Evolutionary conservation across 2,329 filamentous ascomycete species (phyloP), one percentile per base, ranked within the genome.

Genomic region (Dothidotthia symphoricarpi): DNA sequence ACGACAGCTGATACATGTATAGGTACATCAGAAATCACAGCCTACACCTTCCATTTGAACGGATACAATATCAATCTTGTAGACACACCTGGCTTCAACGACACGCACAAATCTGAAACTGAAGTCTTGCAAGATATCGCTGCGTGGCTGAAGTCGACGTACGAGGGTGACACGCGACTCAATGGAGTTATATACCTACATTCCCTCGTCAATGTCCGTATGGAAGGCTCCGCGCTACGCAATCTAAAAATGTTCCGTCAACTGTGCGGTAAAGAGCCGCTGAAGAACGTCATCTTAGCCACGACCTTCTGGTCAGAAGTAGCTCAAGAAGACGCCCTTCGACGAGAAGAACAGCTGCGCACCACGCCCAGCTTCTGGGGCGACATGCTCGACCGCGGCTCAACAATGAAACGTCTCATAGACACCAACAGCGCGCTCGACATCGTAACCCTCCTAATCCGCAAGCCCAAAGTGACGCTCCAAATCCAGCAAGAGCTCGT

Each of bases 71-170:
- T 34, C 9, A 34, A 26, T 16, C 42, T 10, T 22, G 61, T 62
- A 36, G 72, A 75, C 45, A 75, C 71, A 0, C 72, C 72, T 0
- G 72, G 72, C 1, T 75, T 75, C 44, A 64, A 71, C 25, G 71
- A 75, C 37, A 73, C 70, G 1, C 48, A 61, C 25, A 52, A 65
- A 12, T 64, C 60, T 5, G 72, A 75, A 34, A 61, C 64, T 9
- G 69, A 74, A 26, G 62, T 74, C 1, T 61, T 75, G 2, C 36
- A 58, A 17, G 51, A 66, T 15, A 69, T 75, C 16, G 69, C 70
- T 2, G 51, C 54, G 9, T 73, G 64, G 49, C 59, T 74, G 3
- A 51, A 55, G 1, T 37, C 38, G 0, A 51, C 62, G 0, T 24
- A 40, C 14, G 26, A 45, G 13, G 39, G 59, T 12, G 44, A 63